phyloP scores from a whole-genome alignment of 768 basidiomycete species.

The Lactarius vividus region DNA sequence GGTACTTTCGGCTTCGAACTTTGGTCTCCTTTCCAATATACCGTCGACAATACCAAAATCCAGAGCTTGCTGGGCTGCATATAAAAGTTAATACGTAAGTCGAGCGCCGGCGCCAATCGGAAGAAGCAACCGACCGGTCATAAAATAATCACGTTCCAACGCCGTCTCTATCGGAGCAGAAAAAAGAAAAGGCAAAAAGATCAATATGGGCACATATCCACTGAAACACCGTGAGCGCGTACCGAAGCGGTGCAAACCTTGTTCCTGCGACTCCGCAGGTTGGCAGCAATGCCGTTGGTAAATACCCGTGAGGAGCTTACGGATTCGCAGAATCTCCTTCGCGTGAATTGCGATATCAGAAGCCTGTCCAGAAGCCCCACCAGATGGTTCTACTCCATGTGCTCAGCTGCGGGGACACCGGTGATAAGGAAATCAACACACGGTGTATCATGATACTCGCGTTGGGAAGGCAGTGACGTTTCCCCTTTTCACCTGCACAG shows the following conservation, averaged over 20 bases:
- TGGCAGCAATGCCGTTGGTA: conserved; percentile 84
- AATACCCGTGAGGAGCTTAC: conserved; percentile 79
- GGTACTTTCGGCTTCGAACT: conserved; percentile 39
- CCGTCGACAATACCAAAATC: conserved; percentile 93
- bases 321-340: conserved; percentile 89
- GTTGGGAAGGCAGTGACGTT: conserved; percentile 89
- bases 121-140: conserved; percentile 61
- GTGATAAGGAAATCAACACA: conserved; percentile 39
- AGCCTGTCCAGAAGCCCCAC: conserved; percentile 93
- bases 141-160: conserved; percentile 92
- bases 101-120: conserved; percentile 25
- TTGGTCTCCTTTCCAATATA: conserved; percentile 77
- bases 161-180: conserved; percentile 60
- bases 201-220: conserved; percentile 22
- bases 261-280: conserved; percentile 58
- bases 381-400: conserved; percentile 77
- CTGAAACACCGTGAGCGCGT: conserved; percentile 32
- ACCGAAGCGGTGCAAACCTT: conserved; percentile 79
- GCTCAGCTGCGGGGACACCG: conserved; percentile 4
- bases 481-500: conserved; percentile 69
- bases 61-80: conserved; percentile 77
- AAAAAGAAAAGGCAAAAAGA: conserved; percentile 28
- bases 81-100: conserved; percentile 29
- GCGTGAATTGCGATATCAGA: conserved; percentile 98
- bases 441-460: conserved; percentile 99